These are phyloP conservation scores for Diutina scorzettiae DNA, from an alignment of 1,139 yeast species.

Conservation along the genomic window DNA sequence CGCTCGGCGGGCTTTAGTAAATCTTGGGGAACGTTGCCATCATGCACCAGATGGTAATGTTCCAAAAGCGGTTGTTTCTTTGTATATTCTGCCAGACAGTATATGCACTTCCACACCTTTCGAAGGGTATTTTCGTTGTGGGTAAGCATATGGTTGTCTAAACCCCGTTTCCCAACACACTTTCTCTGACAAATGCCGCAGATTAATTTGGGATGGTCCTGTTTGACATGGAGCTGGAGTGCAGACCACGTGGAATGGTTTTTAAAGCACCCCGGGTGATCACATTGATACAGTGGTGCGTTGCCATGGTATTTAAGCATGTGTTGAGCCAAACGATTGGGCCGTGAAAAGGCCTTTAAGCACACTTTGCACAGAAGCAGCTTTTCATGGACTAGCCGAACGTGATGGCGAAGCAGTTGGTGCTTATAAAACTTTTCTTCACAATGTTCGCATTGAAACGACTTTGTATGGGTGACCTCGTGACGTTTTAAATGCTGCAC, in stretches of 20 bases:
- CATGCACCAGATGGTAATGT: conserved; percentile 35
- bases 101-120: conserved; percentile 52
- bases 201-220: conserved; percentile 58
- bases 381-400: conserved; percentile 47
- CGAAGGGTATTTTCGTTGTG: conserved; percentile 41
- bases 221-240: conserved; percentile 57
- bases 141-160: conserved; percentile 55
- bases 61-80: conserved; percentile 24
- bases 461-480: conserved; percentile 62
- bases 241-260: conserved; percentile 69
- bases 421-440: conserved; percentile 61
- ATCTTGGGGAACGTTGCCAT: conserved; percentile 22
- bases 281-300: conserved; percentile 49
- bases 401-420: conserved; percentile 67
- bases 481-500: conserved; percentile 78
- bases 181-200: conserved; percentile 62
- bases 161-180: conserved; percentile 63
- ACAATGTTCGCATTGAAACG: conserved; percentile 61
- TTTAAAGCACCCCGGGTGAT: conserved; percentile 44
- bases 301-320: conserved; percentile 46
- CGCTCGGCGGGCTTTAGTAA: not conserved
- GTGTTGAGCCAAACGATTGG: conserved; percentile 51
- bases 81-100: conserved; percentile 30
- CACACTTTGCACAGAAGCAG: conserved; percentile 45
- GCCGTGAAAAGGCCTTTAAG: conserved; percentile 46